phyloP scores from a whole-genome alignment of 176 grass and related monocot species.

The Canna indica region DNA sequence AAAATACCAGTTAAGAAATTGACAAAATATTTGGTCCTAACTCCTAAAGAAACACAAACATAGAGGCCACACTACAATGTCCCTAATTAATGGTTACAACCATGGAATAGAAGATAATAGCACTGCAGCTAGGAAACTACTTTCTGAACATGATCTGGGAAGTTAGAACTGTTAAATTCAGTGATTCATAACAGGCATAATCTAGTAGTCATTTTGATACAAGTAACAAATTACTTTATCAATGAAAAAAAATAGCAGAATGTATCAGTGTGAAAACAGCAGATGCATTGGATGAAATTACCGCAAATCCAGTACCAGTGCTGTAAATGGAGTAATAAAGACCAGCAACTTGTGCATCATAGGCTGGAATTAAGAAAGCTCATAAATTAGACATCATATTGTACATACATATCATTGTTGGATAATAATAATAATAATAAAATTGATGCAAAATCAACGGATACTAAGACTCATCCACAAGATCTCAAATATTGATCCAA shows the following conservation, averaged over 20 bases:
- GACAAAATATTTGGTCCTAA: too few species aligned
- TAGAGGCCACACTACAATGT: too few species aligned
- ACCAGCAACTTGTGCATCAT: slow-evolving; percentile 93
- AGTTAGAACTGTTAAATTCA: not conserved
- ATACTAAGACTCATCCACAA: too few species aligned
- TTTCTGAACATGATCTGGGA: not conserved
- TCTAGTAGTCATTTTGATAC: not conserved
- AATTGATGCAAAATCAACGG: too few species aligned
- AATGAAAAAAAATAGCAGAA: slow-evolving; percentile 8
- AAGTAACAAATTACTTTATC: not conserved
- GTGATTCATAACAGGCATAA: not conserved
- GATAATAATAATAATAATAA: too few species aligned
- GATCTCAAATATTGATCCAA: too few species aligned
- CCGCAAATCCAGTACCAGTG: slow-evolving; percentile 77
- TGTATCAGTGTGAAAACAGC: slow-evolving; percentile 4
- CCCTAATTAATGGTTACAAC: too few species aligned
- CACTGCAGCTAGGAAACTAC: too few species aligned
- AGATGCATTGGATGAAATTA: slow-evolving; percentile 18
- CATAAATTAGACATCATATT: not conserved
- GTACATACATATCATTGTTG: too few species aligned
- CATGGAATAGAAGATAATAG: too few species aligned
- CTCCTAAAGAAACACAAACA: too few species aligned
- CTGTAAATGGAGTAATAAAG: slow-evolving; percentile 53
- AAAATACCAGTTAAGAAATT: too few species aligned
- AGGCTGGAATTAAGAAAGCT: slow-evolving; percentile 44